These are phyloP conservation scores for Pyrrhoderma lamaoense DNA, from an alignment of 1,284 basidiomycete genomes.

Conservation along the genomic window DNA sequence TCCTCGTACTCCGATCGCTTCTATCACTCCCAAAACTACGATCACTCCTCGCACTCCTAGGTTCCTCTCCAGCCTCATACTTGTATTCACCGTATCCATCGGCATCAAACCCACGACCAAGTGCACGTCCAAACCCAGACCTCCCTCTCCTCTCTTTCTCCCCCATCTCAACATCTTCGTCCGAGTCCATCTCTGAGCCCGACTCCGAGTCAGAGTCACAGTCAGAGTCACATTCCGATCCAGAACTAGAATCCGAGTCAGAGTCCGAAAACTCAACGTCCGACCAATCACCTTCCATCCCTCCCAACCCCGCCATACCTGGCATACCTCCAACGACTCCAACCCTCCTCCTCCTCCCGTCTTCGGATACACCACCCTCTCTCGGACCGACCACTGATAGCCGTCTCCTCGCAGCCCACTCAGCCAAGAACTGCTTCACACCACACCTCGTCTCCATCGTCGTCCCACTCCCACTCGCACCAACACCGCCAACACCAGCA, in stretches of 20 bases:
- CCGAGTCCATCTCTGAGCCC: too few species aligned
- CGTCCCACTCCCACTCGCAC: too few species aligned
- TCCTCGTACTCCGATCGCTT: too few species aligned
- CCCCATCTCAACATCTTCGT: too few species aligned
- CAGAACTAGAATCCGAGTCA: conserved; percentile 4
- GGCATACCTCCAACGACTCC: too few species aligned
- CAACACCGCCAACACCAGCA: too few species aligned
- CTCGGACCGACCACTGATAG: conserved; percentile 16
- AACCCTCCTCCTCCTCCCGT: conserved; percentile 26
- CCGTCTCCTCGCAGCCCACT: conserved; percentile 53
- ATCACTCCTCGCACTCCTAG: too few species aligned
- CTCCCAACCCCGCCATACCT: conserved; percentile 26
- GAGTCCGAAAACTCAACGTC: background rate
- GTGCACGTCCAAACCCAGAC: too few species aligned
- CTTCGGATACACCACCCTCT: conserved; percentile 24
- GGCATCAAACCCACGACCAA: too few species aligned
- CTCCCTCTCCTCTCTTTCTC: too few species aligned
- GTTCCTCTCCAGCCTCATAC: too few species aligned
- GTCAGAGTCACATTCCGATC: conserved; percentile 25
- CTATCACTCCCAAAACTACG: background rate
- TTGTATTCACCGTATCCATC: too few species aligned
- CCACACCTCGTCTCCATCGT: conserved; percentile 42
- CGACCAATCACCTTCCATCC: conserved; percentile 19
- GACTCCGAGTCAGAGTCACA: conserved; percentile 24
- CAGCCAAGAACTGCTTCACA: conserved; percentile 59